Evolutionary conservation across 352 stramenopile species (phyloP).

Genomic region (Pseudoperonospora humuli): DNA sequence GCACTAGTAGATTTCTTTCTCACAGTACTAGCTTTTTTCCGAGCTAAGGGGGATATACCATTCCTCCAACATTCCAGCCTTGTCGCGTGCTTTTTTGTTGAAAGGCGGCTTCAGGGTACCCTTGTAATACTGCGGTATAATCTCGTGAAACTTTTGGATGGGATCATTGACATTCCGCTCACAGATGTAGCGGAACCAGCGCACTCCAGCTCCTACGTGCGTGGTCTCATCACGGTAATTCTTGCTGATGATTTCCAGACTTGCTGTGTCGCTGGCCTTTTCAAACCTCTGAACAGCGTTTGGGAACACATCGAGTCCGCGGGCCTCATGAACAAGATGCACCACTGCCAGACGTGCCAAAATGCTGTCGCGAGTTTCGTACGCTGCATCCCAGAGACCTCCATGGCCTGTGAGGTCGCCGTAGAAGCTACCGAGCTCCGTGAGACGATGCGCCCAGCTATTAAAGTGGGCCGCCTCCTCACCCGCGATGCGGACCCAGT

Average conservation of each 20-base stretch:
- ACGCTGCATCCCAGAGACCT: slow-evolving; percentile 45
- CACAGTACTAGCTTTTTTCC: slow-evolving; percentile 1
- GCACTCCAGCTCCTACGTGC: slow-evolving; percentile 33
- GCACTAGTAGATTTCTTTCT: slow-evolving; percentile 1
- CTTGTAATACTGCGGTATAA: slow-evolving; percentile 42
- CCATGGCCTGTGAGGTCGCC: slow-evolving; percentile 39
- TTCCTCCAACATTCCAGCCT: slow-evolving; percentile 35
- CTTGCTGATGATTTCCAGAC: slow-evolving; percentile 36
- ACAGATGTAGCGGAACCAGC: slow-evolving; percentile 39
- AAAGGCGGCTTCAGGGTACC: slow-evolving; percentile 49
- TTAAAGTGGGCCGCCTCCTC: slow-evolving; percentile 48
- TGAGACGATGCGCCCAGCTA: slow-evolving; percentile 40
- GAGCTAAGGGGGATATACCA: slow-evolving; percentile 40
- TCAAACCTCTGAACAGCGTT: slow-evolving; percentile 39
- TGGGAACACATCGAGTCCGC: slow-evolving; percentile 44
- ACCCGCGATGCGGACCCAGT: slow-evolving; percentile 45
- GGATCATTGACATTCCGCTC: slow-evolving; percentile 24
- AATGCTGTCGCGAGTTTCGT: slow-evolving; percentile 31
- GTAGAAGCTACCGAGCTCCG: slow-evolving; percentile 41
- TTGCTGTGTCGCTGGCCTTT: slow-evolving; percentile 34
- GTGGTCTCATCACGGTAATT: slow-evolving; percentile 49
- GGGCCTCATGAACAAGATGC: slow-evolving; percentile 52
- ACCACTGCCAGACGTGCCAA: slow-evolving; percentile 41
- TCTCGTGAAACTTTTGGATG: slow-evolving; percentile 37
- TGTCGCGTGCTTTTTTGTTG: slow-evolving; percentile 41